Evolutionary conservation across 805 yeast genomes (phyloP).

Genomic region (Grigorovia jiainica): DNA sequence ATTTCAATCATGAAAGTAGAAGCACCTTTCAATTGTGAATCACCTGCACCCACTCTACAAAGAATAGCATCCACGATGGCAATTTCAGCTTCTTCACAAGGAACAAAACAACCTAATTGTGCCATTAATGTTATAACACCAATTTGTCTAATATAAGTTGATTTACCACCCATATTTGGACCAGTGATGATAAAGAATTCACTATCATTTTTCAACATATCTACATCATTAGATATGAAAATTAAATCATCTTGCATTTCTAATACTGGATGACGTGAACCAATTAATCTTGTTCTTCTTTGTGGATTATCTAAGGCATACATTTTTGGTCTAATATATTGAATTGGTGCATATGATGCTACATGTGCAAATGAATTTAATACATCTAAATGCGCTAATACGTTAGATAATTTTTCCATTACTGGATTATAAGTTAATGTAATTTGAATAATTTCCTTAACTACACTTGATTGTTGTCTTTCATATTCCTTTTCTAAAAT

Average conservation of each 20-base stretch:
- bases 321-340: constrained; percentile 68
- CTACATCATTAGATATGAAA: constrained; percentile 90
- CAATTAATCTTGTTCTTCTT: constrained; percentile 47
- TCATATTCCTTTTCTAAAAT: constrained; percentile 60
- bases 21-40: constrained; percentile 92
- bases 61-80: constrained; percentile 83
- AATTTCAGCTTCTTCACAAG: constrained; percentile 68
- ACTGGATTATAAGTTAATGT: constrained; percentile 76
- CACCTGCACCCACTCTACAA: constrained; percentile 98
- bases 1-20: constrained; percentile 97
- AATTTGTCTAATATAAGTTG: constrained; percentile 82
- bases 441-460: constrained; percentile 72
- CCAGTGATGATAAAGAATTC: constrained; percentile 87
- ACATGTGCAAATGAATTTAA: constrained; percentile 78
- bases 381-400: constrained; percentile 73
- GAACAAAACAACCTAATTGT: constrained; percentile 85
- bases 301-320: constrained; percentile 37
- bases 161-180: constrained; percentile 97
- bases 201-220: constrained; percentile 42
- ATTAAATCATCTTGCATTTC: constrained; percentile 84
- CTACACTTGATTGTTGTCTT: constrained; percentile 65
- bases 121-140: constrained; percentile 83
- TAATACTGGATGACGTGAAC: constrained; percentile 91
- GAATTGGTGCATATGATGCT: constrained; percentile 70
- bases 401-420: constrained; percentile 54